phyloP scores from a whole-genome alignment of 257 asterid species.

The Capsicum chinense region DNA sequence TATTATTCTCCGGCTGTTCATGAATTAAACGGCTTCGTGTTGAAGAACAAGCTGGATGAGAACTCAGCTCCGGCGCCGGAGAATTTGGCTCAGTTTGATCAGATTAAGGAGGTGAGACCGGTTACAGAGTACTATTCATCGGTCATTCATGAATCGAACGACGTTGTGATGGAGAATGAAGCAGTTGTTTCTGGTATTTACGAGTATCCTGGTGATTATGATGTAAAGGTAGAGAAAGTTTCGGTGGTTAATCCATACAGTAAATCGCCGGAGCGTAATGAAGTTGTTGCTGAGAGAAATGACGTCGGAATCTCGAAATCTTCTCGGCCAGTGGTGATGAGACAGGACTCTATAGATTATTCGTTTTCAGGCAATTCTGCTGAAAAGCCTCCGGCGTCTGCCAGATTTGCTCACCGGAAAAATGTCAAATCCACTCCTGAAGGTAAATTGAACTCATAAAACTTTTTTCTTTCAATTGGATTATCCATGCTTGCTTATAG shows the following conservation, averaged over 20 bases:
- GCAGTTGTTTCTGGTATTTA: constrained; percentile 27
- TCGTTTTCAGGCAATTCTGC: constrained; percentile 25
- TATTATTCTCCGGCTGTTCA: background rate
- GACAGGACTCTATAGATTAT: constrained; percentile 33
- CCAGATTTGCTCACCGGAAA: constrained; percentile 78
- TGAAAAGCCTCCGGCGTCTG: constrained; percentile 65
- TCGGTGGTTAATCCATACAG: constrained; percentile 15
- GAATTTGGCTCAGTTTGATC: constrained; percentile 23
- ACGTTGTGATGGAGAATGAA: constrained; percentile 33
- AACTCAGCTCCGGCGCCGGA: constrained; percentile 22
- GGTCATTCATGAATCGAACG: constrained; percentile 23
- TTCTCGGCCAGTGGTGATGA: constrained; percentile 32
- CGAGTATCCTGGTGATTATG: constrained; percentile 27
- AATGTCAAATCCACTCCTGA: constrained; percentile 64
- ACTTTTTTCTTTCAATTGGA: background rate
- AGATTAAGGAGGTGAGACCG: constrained; percentile 28
- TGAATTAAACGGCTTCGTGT: constrained; percentile 36
- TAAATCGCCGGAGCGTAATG: constrained; percentile 27
- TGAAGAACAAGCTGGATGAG: constrained; percentile 38
- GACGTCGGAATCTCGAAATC: constrained; percentile 45
- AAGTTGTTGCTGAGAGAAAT: constrained; percentile 39
- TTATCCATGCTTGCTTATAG: background rate
- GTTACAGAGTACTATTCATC: background rate
- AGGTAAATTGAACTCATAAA: constrained; percentile 44
- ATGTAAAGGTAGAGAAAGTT: constrained; percentile 35